These are phyloP conservation scores for Pseudodiploospora longispora DNA, from an alignment of 2,329 filamentous ascomycete species.

Conservation along the genomic window DNA sequence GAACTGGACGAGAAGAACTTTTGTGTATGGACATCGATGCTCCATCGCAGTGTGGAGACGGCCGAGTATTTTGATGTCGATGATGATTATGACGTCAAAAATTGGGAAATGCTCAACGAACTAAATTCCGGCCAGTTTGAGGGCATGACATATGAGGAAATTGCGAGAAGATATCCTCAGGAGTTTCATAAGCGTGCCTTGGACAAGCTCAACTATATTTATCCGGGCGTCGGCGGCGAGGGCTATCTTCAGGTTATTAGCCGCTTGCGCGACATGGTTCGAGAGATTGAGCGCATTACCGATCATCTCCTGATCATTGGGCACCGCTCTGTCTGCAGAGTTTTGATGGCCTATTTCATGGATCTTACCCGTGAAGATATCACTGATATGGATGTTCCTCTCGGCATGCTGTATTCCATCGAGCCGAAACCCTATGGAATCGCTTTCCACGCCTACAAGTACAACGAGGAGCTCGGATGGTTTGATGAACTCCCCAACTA, in stretches of 20 bases:
- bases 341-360: slow-evolving; percentile 94
- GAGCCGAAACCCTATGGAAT: slow-evolving; percentile 98
- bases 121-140: slow-evolving; percentile 90
- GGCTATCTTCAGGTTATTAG: slow-evolving; percentile 97
- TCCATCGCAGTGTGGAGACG: slow-evolving; percentile 81
- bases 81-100: slow-evolving; percentile 92
- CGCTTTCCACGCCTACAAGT: slow-evolving; percentile 91
- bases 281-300: slow-evolving; percentile 93
- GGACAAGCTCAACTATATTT: slow-evolving; percentile 94
- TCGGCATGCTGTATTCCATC: slow-evolving; percentile 89
- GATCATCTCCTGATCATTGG: slow-evolving; percentile 90
- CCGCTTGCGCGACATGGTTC: slow-evolving; percentile 86
- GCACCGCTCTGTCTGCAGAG: slow-evolving; percentile 84
- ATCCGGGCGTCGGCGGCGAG: slow-evolving; percentile 91
- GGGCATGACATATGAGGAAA: slow-evolving; percentile 89
- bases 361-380: slow-evolving; percentile 86
- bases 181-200: slow-evolving; percentile 73
- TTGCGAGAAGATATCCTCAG: slow-evolving; percentile 66
- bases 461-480: slow-evolving; percentile 68
- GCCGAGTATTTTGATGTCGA: slow-evolving; percentile 83
- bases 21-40: slow-evolving; percentile 98
- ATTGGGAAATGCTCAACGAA: slow-evolving; percentile 97
- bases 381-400: slow-evolving; percentile 84
- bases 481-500: slow-evolving; percentile 86
- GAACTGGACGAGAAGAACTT: slow-evolving; percentile 77